Conservation (phyloP, 108 stramenopile genomes). For the Fragilaria radians region DNA sequence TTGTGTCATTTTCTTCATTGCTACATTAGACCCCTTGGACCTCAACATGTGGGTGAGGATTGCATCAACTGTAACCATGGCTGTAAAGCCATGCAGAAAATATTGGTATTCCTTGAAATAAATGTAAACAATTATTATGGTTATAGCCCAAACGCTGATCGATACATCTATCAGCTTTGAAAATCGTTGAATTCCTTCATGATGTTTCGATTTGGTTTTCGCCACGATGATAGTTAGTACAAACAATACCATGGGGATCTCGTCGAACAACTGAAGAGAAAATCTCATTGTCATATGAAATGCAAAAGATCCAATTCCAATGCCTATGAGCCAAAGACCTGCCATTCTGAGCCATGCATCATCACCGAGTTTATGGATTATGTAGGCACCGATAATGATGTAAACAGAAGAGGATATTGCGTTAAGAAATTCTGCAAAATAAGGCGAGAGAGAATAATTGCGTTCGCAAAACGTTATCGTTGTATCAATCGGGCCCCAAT, state of each 20-base stretch:
- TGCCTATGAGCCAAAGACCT: not conserved
- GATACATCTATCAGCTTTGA: not conserved
- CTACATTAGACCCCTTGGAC: not conserved
- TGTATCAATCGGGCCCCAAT: too few species aligned
- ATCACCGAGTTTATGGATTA: not conserved
- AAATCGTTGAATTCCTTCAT: too few species aligned
- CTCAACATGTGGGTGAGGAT: not conserved
- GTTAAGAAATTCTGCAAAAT: too few species aligned
- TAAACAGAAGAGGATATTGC: too few species aligned
- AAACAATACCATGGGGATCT: constrained; percentile 5
- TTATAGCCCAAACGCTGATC: not conserved
- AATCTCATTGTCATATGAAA: not conserved
- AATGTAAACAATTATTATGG: not conserved
- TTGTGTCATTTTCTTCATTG: not conserved
- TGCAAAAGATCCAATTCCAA: not conserved
- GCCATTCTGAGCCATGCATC: not conserved
- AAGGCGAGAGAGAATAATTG: too few species aligned
- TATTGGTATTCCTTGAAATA: not conserved
- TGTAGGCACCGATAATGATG: too few species aligned
- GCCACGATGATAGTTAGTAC: not conserved
- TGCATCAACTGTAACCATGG: not conserved
- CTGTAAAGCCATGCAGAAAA: constrained; percentile 2
- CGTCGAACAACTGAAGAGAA: not conserved
- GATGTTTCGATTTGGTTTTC: not conserved
- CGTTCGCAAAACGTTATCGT: too few species aligned